These are phyloP conservation scores for Tubosaeta sp. DNA, from an alignment of 768 basidiomycete species.

Conservation along the genomic window DNA sequence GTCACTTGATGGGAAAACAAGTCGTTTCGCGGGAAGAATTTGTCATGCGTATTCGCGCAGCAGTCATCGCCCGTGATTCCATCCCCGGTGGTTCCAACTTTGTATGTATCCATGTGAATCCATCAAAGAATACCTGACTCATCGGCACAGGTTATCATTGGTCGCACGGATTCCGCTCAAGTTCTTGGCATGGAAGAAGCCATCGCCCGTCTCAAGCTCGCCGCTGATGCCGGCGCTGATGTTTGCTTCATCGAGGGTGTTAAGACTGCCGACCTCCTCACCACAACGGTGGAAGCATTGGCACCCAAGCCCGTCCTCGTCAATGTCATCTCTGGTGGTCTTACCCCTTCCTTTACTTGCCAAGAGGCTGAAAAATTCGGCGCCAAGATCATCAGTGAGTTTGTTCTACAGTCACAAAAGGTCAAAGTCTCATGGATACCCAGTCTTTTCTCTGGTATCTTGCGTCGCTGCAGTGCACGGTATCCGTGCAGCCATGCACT, in stretches of 20 bases:
- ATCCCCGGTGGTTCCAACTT: constrained; percentile 75
- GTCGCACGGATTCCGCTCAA: constrained; percentile 75
- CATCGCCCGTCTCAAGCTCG: constrained; percentile 57
- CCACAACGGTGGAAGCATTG: constrained; percentile 59
- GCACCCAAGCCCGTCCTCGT: constrained; percentile 76
- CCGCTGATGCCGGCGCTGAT: constrained; percentile 70
- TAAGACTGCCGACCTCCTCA: constrained; percentile 59
- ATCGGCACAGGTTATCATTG: constrained; percentile 55
- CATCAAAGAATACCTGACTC: background rate
- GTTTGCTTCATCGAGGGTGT: constrained; percentile 83
- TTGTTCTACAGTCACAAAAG: background rate
- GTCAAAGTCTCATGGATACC: background rate
- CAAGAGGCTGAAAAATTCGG: constrained; percentile 65
- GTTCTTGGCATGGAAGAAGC: constrained; percentile 80
- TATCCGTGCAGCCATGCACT: constrained; percentile 73
- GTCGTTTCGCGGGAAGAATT: constrained; percentile 78
- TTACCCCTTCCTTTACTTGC: constrained; percentile 70
- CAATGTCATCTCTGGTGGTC: constrained; percentile 74
- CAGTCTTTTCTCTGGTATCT: constrained; percentile 74
- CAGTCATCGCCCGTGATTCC: constrained; percentile 70
- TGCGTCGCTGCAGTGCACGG: constrained; percentile 75
- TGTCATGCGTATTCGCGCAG: constrained; percentile 68
- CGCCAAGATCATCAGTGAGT: constrained; percentile 74
- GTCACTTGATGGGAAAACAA: constrained; percentile 77
- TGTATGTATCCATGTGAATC: constrained; percentile 33